Evolutionary conservation across 768 basidiomycete genomes (phyloP).

Genomic region (Mycena galopus): DNA sequence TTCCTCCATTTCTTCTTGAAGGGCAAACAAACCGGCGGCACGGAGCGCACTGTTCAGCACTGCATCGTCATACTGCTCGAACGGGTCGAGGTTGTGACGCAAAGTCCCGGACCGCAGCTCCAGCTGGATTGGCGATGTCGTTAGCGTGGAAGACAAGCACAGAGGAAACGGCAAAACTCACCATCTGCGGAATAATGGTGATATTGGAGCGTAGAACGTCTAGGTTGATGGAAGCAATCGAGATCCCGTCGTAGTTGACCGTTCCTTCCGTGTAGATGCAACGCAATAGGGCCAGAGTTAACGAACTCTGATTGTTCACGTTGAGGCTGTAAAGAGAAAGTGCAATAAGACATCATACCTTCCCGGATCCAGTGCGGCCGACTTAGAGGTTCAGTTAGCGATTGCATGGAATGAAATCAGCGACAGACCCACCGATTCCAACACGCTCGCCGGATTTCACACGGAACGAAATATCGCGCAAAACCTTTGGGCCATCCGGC

Average conservation of each 20-base stretch:
- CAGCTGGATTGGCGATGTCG: slow-evolving; percentile 32
- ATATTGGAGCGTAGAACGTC: slow-evolving; percentile 68
- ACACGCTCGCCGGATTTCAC: slow-evolving; percentile 68
- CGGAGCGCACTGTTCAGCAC: slow-evolving; percentile 50
- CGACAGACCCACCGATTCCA: too few species aligned
- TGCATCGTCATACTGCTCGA: too few species aligned
- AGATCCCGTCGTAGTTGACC: slow-evolving; percentile 67
- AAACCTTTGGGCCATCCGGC: slow-evolving; percentile 62
- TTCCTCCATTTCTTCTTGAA: slow-evolving; percentile 22
- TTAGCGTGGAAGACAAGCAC: background rate
- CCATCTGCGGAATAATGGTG: slow-evolving; percentile 70
- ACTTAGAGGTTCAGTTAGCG: too few species aligned
- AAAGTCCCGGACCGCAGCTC: slow-evolving; percentile 57
- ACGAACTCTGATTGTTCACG: slow-evolving; percentile 65
- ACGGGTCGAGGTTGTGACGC: slow-evolving; percentile 60
- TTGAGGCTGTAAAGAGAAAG: background rate
- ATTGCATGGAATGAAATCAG: too few species aligned
- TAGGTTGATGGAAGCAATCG: slow-evolving; percentile 63
- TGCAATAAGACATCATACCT: slow-evolving; percentile 42
- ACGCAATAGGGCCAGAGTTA: too few species aligned
- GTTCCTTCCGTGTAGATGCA: slow-evolving; percentile 69
- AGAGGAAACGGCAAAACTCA: slow-evolving; percentile 37
- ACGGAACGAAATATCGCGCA: slow-evolving; percentile 65
- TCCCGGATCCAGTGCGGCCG: slow-evolving; percentile 60
- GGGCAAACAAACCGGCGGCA: slow-evolving; percentile 46